These are phyloP conservation scores for Fomitopsis betulina DNA, from an alignment of 1,284 basidiomycete genomes.

Conservation along the genomic window DNA sequence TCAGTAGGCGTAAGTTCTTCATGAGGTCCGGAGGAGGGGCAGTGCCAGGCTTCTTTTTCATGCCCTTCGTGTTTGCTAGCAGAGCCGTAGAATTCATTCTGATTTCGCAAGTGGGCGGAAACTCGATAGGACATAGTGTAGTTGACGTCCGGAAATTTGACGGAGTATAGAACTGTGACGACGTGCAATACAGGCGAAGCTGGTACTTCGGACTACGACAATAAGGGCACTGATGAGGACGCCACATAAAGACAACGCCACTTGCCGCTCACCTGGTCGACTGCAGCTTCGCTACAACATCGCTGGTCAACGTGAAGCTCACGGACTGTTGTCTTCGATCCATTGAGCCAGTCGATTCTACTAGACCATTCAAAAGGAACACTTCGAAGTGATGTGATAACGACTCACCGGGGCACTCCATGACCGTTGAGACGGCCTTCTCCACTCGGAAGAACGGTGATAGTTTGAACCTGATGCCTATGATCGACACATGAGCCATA, in stretches of 20 bases:
- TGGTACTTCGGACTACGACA: slow-evolving; percentile 62
- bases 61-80: slow-evolving; percentile 79
- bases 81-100: slow-evolving; percentile 73
- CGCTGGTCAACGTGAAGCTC: slow-evolving; percentile 56
- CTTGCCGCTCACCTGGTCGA: slow-evolving; percentile 39
- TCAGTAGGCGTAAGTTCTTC: slow-evolving; percentile 47
- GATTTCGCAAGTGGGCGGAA: slow-evolving; percentile 88
- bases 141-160: slow-evolving; percentile 47
- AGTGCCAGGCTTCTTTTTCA: slow-evolving; percentile 96
- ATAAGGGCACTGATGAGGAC: background rate
- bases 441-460: slow-evolving; percentile 77
- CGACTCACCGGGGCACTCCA: slow-evolving; percentile 67
- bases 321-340: slow-evolving; percentile 67
- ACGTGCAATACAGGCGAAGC: slow-evolving; percentile 89
- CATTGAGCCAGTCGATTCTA: slow-evolving; percentile 70
- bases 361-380: background rate
- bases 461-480: slow-evolving; percentile 71
- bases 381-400: background rate
- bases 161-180: slow-evolving; percentile 73
- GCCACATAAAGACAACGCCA: background rate
- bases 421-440: slow-evolving; percentile 55
- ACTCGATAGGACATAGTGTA: slow-evolving; percentile 77
- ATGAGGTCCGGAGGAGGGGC: slow-evolving; percentile 87
- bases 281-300: slow-evolving; percentile 60
- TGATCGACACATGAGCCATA: background rate